These are phyloP conservation scores for Adenanthera pavonina DNA, from an alignment of 306 rosid species.

Conservation along the genomic window DNA sequence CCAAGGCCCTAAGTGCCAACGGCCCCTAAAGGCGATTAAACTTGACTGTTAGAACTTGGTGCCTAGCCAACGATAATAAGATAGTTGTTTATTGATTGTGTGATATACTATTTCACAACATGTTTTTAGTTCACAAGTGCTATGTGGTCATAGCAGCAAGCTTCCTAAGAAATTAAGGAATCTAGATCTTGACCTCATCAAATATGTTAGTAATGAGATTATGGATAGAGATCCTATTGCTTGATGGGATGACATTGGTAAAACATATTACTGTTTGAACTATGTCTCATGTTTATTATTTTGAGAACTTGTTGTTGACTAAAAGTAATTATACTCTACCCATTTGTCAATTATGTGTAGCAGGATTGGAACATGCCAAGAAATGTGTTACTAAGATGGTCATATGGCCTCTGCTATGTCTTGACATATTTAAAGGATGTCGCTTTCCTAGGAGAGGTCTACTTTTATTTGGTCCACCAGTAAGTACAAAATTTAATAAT, in stretches of 20 bases:
- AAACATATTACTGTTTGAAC: conserved; percentile 29
- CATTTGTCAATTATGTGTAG: conserved; percentile 48
- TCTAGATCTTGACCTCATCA: conserved; percentile 94
- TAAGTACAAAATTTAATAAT: conserved; percentile 53
- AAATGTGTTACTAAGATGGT: conserved; percentile 91
- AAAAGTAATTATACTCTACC: conserved; percentile 35
- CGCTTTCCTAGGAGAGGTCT: conserved; percentile 97
- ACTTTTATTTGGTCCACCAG: conserved; percentile 98
- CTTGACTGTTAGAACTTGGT: no score
- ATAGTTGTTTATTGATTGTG: conserved; percentile 20
- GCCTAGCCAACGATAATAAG: no score
- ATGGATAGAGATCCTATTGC: conserved; percentile 96
- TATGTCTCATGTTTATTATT: conserved; percentile 36
- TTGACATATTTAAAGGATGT: conserved; percentile 89
- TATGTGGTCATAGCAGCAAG: conserved; percentile 94
- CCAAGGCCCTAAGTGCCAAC: no score
- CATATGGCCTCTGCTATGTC: conserved; percentile 83
- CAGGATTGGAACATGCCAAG: conserved; percentile 92
- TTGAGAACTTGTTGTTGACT: conserved; percentile 16
- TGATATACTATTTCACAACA: conserved; percentile 30
- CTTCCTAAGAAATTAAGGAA: conserved; percentile 96
- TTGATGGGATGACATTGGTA: conserved; percentile 88
- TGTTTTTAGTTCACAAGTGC: conserved; percentile 75
- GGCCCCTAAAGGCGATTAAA: no score
- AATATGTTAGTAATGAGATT: conserved; percentile 93